Evolutionary conservation across 1,139 yeast species (phyloP), one percentile per base, ranked within the genome.

Genomic region (Taphrina flavorubra): DNA sequence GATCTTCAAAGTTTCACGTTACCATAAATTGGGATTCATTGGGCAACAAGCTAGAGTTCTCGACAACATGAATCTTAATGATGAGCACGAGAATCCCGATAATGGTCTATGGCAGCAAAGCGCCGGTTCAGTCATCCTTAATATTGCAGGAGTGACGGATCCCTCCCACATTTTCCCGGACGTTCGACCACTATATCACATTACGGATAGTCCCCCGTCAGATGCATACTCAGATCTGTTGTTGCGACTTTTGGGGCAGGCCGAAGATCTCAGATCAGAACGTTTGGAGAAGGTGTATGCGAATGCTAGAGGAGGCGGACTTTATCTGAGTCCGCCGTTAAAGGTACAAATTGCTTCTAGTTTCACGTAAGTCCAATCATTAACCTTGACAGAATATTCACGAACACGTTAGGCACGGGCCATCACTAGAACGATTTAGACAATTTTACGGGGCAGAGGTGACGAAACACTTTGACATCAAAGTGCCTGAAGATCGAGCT

Each of bases 221-320:
- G 64, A 63, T 18, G 70, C 71, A 11, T 70, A 62, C 25, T 57
- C 60, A 8, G 66, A 64, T 20, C 49, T 70, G 25, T 25, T 68
- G 18, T 39, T 57, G 25, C 68, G 70, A 3, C 46, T 63, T 4
- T 44, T 68, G 34, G 59, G 47, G 11, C 71, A 70, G 39, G 56
- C 66, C 20, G 64, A 63, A 51, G 42, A 61, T 16, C 40, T 64
- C 25, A 62, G 64, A 6, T 58, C 64, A 14, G 46, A 53, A 31
- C 13, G 62, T 14, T 37, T 64, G 16, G 70, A 68, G 31, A 53
- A 39, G 31, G 60, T 68, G 49, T 68, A 68, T 46, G 62, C 40
- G n/a, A 68, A 68, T 56, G 67, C 67, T 13, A 57, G 60, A 25
- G 68, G 70, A 8, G 65, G 70, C 10, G 68, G 68, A 1, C 68